Base-by-base conservation (phyloP, 768 basidiomycete genomes). In the Leccinum fibrillosum region DNA sequence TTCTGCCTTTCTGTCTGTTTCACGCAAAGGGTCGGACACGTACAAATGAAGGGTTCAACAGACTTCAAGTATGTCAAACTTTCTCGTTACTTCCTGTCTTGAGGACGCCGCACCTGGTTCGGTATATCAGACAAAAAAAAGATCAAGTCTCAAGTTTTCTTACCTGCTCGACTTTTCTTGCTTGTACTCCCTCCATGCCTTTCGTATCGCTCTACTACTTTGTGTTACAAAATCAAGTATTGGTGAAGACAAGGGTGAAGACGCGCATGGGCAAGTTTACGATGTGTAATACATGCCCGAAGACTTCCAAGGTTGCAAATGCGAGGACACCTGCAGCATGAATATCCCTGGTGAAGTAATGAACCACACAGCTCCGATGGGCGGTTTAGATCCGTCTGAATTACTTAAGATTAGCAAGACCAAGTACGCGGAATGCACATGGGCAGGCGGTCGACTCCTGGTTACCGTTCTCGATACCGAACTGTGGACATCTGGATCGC, bases 101-200 rank as follows among this genome's bases (percentile, higher is more conserved):
- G 77, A 77, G 79, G 77, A 79, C 71, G 72, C 63, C 64, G 60
- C 63, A 72, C 77, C 64, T 72, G 77, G 80, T 81, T 80, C 80
- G 77, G 78, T 85, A 82, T 72, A 71, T 76, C 75, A 80, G 75
- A 52, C 51, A 52, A 80, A 74, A 76, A 76, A 76, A 76, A 76
- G 76, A 70, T 76, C 82, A 85, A 86, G 82, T 83, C 84, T 80
- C 84, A 86, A 85, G 83, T 86, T 75, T 80, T 75, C 73, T 78
- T 69, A 78, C 77, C 76, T 78, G 78, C 72, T 75, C 81, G 70
- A 75, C 76, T 74, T 81, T 79, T 82, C 78, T 78, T 78, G 72
- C 74, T 78, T 71, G 74, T 76, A 74, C 65, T 70, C 62, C 62
- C 59, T 42, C 51, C 66, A 62, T 69, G 69, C 67, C 64, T 75